Evolutionary conservation across 768 basidiomycete species (phyloP), one percentile per base, ranked within the genome.

Genomic region (Tricholoma bakamatsutake): DNA sequence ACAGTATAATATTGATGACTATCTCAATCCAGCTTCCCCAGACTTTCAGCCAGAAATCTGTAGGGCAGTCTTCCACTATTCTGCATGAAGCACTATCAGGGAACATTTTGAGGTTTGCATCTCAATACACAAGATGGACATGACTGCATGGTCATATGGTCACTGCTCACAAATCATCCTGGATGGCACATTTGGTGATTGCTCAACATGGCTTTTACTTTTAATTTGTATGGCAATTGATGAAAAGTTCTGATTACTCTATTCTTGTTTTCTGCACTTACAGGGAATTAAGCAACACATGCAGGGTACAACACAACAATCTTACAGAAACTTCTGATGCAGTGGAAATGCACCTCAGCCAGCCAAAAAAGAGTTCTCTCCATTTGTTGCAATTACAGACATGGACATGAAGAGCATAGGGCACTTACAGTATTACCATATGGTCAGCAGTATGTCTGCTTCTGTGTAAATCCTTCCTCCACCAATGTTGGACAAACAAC

Each of bases 181-280:
- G 1, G 64, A 66, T 47, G 58, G 62, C 2, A 66, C 64, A 12
- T 64, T 68, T 57, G 63, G 66, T n/a, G 46, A 66, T 27, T 65
- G 61, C 30, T 43, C 49, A 1, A 37, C 60, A 1, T 42, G 58
- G n/a, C 53, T 70, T 1, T 60, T 73, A 1, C 58, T 72, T 1
- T 71, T 69, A 46, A 72, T 73, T 57, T 64, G 59, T 1, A 59
- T 73, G 58, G 70, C 55, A 10, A 45, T 71, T 13, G 66, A 73
- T 57, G 61, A 64, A 27, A 39, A 65, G 53, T 73, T 34, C 72
- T 69, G 0, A 46, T 73, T 39, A 70, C 67, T 0, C 57, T 72
- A 21, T 64, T 73, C 50, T 51, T 73, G 2, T 73, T n/a, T n/a
- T n/a, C n/a, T n/a, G n/a, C n/a, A n/a, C n/a, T n/a, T n/a, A n/a